These are phyloP conservation scores for Xylariaceae sp. DNA, from an alignment of 2,329 filamentous ascomycete genomes.

Conservation along the genomic window DNA sequence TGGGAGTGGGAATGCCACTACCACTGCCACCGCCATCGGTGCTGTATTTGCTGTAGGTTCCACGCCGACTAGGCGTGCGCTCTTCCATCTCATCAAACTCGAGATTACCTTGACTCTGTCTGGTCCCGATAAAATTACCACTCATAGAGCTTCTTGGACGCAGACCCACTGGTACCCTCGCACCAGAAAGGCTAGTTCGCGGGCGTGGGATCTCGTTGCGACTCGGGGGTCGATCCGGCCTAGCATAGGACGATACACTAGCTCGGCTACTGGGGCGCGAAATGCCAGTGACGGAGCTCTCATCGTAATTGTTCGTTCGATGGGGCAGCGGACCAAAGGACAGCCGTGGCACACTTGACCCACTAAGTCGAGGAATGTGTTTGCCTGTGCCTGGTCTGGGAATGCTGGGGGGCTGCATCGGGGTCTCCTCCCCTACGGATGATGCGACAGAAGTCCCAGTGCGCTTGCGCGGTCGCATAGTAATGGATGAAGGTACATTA, in stretches of 20 bases:
- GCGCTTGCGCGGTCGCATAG: slow-evolving; percentile 65
- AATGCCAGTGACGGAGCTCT: slow-evolving; percentile 37
- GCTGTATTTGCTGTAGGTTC: slow-evolving; percentile 48
- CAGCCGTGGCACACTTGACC: slow-evolving; percentile 56
- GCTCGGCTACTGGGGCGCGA: slow-evolving; percentile 71
- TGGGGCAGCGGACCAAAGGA: slow-evolving; percentile 59
- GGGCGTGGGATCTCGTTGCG: slow-evolving; percentile 55
- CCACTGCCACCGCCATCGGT: slow-evolving; percentile 33
- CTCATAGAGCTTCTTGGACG: slow-evolving; percentile 68
- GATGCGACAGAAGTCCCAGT: slow-evolving; percentile 52
- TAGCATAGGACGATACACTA: slow-evolving; percentile 43
- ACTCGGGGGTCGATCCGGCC: slow-evolving; percentile 48
- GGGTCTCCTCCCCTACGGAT: slow-evolving; percentile 46
- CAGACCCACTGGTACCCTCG: slow-evolving; percentile 58
- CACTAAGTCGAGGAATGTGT: slow-evolving; percentile 55
- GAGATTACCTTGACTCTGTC: slow-evolving; percentile 51
- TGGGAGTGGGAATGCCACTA: slow-evolving; percentile 40
- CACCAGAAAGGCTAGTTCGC: slow-evolving; percentile 54
- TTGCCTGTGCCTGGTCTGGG: slow-evolving; percentile 33
- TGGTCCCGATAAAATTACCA: slow-evolving; percentile 55
- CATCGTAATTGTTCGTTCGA: slow-evolving; percentile 41
- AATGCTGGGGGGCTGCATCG: slow-evolving; percentile 41
- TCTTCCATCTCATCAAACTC: slow-evolving; percentile 49
- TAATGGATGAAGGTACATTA: slow-evolving; percentile 51
- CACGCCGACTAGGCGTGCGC: slow-evolving; percentile 50